Evolutionary conservation across 495 filamentous ascomycete genomes (phyloP).

Genomic region (Lepraria neglecta): DNA sequence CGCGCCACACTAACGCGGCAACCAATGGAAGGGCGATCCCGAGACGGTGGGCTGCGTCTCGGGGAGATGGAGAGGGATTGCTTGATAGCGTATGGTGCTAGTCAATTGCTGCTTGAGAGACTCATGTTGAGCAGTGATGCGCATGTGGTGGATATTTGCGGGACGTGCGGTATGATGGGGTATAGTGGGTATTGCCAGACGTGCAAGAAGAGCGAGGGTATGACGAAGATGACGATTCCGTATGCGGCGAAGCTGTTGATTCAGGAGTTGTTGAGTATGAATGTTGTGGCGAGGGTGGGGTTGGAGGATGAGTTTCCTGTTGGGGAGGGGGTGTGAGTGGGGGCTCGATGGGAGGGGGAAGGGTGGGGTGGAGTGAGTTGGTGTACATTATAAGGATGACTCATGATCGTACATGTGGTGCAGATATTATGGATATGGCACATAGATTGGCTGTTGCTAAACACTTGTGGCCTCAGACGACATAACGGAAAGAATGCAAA

Average conservation of each 20-base stretch:
- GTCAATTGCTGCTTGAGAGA: slow-evolving; percentile 85
- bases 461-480: too few relatives aligned
- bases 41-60: slow-evolving; percentile 85
- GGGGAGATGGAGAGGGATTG: slow-evolving; percentile 99
- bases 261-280: slow-evolving; percentile 97
- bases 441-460: not conserved
- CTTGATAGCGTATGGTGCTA: slow-evolving; percentile 89
- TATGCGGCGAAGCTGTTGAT: slow-evolving; percentile 97
- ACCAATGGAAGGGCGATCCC: slow-evolving; percentile 90
- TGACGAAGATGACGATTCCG: slow-evolving; percentile 91
- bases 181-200: slow-evolving; percentile 89
- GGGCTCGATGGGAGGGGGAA: not conserved
- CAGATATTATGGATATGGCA: not conserved
- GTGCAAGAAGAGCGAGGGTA: slow-evolving; percentile 71
- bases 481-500: too few relatives aligned
- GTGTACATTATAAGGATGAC: too few relatives aligned
- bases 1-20: slow-evolving; percentile 89
- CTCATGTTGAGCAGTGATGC: slow-evolving; percentile 91
- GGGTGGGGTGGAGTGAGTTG: too few relatives aligned
- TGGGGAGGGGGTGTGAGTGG: not conserved
- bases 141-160: slow-evolving; percentile 87
- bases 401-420: not conserved
- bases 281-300: slow-evolving; percentile 78
- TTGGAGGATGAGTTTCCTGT: slow-evolving; percentile 86
- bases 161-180: slow-evolving; percentile 87